phyloP scores from a whole-genome alignment of 768 basidiomycete genomes.

The Tricholoma bakamatsutake region DNA sequence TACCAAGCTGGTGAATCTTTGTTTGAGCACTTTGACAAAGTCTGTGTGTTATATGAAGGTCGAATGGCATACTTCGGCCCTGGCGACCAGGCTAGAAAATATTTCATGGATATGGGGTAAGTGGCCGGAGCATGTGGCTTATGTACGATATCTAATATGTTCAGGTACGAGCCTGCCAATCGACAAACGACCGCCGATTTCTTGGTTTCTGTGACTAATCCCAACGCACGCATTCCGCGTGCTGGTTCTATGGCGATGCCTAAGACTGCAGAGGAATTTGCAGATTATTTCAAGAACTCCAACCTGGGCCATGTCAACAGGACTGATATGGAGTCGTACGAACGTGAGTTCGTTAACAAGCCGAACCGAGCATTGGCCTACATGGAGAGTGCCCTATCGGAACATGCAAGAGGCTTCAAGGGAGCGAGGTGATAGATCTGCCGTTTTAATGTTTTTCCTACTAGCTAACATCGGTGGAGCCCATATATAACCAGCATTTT shows the following conservation, averaged over 20 bases:
- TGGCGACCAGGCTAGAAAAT: constrained; percentile 54
- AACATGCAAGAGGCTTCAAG: constrained; percentile 30
- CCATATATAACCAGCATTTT: constrained; percentile 30
- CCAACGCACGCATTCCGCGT: constrained; percentile 42
- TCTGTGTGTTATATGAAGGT: constrained; percentile 73
- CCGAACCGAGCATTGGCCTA: constrained; percentile 18
- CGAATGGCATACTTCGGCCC: constrained; percentile 75
- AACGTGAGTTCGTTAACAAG: constrained; percentile 1
- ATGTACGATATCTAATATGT: neutral
- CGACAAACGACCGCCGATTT: constrained; percentile 66
- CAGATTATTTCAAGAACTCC: constrained; percentile 29
- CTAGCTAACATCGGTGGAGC: constrained; percentile 15
- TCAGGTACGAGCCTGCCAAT: constrained; percentile 42
- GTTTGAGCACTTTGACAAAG: constrained; percentile 61
- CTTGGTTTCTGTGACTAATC: constrained; percentile 52
- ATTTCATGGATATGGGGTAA: constrained; percentile 67
- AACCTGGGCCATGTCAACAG: constrained; percentile 28
- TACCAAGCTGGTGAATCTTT: constrained; percentile 79
- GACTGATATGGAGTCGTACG: constrained; percentile 44
- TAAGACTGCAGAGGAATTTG: constrained; percentile 43
- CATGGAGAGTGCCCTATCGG: neutral
- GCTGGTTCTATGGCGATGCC: constrained; percentile 29
- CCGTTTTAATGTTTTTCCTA: neutral
- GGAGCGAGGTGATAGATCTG: neutral
- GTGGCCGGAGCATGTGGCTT: neutral